Percentiles rank a stretch among this genome's conserved stretches.
Conservation (phyloP, 441 rosid species). For the Bruguiera hainesii region DNA sequence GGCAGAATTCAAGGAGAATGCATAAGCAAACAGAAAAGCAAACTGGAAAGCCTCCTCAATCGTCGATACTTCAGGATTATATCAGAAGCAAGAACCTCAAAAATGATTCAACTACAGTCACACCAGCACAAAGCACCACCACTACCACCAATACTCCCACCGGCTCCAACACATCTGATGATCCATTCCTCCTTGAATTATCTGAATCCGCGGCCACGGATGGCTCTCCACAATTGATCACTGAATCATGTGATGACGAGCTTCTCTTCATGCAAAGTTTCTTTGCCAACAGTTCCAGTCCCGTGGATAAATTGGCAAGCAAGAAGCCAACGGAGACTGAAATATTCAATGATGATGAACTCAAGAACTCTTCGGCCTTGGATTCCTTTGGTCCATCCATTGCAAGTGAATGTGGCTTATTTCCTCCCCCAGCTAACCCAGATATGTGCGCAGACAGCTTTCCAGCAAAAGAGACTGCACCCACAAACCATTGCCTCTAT, state of each 20-base stretch:
- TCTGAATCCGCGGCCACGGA: slow-evolving; percentile 22
- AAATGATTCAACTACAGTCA: slow-evolving; percentile 8
- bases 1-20: slow-evolving; percentile 67
- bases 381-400: too few relatives aligned
- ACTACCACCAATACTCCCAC: slow-evolving; percentile 20
- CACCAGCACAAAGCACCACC: slow-evolving; percentile 14
- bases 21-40: slow-evolving; percentile 39
- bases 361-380: neutral
- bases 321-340: slow-evolving; percentile 4
- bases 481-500: slow-evolving; percentile 34
- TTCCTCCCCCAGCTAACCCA: slow-evolving; percentile 10
- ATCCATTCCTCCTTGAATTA: slow-evolving; percentile 34
- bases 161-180: slow-evolving; percentile 26
- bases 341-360: neutral
- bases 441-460: slow-evolving; percentile 7
- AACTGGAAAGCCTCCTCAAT: slow-evolving; percentile 37
- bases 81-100: slow-evolving; percentile 45
- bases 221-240: slow-evolving; percentile 36
- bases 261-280: slow-evolving; percentile 55
- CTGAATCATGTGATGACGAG: slow-evolving; percentile 56
- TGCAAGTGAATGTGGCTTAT: slow-evolving; percentile 10
- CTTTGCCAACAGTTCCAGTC: slow-evolving; percentile 28
- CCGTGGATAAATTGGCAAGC: slow-evolving; percentile 18
- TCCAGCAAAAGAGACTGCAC: slow-evolving; percentile 23
- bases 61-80: slow-evolving; percentile 80